Evolutionary conservation across 106 monocot species (phyloP).

Genomic region (Dendrobium chrysotoxum): DNA sequence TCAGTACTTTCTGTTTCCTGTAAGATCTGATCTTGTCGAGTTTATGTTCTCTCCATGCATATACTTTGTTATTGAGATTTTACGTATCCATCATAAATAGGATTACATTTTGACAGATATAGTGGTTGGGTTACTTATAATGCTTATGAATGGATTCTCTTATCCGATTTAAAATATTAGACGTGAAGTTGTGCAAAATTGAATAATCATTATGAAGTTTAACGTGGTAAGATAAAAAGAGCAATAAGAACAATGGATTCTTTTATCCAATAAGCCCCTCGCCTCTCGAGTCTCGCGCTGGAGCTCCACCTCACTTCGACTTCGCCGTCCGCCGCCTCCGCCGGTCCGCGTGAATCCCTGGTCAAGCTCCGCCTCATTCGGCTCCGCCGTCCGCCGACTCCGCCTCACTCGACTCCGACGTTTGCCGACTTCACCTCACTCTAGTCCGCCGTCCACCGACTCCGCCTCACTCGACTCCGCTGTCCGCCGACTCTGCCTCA

Average conservation of each 20-base stretch:
- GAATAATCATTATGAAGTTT: neutral
- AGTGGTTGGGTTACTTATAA: neutral
- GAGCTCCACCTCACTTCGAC: no score
- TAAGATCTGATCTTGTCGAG: neutral
- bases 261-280: no score
- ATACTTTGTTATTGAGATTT: neutral
- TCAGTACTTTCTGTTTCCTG: neutral
- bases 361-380: no score
- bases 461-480: no score
- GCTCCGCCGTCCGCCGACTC: no score
- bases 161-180: neutral
- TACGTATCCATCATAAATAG: neutral
- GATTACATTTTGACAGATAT: neutral
- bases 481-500: no score
- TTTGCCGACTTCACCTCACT: no score
- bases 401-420: no score
- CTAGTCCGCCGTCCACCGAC: no score
- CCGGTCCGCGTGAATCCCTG: no score
- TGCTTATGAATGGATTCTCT: neutral
- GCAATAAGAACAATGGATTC: neutral
- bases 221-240: neutral
- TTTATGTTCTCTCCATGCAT: neutral
- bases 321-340: no score
- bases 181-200: neutral
- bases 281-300: no score